phyloP scores from a whole-genome alignment of 805 yeast genomes.

The Vanderwaltozyma verrucispora region DNA sequence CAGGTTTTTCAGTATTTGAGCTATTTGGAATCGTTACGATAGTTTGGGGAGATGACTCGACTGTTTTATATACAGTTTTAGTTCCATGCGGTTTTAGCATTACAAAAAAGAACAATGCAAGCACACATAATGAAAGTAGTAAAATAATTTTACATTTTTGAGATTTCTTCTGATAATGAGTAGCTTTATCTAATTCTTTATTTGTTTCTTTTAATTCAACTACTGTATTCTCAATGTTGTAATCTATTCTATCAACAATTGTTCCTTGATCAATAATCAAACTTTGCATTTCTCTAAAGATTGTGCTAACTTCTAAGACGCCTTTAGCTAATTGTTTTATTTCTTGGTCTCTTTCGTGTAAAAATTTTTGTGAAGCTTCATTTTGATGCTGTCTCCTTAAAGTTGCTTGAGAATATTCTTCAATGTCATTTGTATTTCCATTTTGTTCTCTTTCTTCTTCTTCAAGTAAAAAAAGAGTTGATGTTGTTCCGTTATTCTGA shows the following conservation, averaged over 20 bases:
- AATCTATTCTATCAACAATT: conserved; percentile 84
- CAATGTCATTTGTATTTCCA: conserved; percentile 21
- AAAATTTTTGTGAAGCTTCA: conserved; percentile 15
- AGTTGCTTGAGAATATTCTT: conserved; percentile 29
- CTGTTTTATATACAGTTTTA: neutral
- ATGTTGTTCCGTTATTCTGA: conserved; percentile 14
- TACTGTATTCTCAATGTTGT: conserved; percentile 74
- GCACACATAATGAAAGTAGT: conserved; percentile 56
- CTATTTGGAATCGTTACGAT: no score
- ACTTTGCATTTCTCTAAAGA: conserved; percentile 85
- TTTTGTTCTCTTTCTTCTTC: conserved; percentile 24
- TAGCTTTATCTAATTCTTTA: conserved; percentile 66
- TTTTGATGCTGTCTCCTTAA: conserved; percentile 18
- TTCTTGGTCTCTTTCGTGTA: conserved; percentile 69
- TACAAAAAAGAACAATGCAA: conserved; percentile 60
- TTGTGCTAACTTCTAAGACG: conserved; percentile 83
- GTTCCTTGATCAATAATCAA: conserved; percentile 95
- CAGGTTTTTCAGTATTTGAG: no score
- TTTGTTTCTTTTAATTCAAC: conserved; percentile 69
- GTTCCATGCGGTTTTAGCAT: conserved; percentile 47
- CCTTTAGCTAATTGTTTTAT: conserved; percentile 89
- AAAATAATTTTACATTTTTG: conserved; percentile 85
- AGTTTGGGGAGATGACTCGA: no score
- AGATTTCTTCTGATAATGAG: conserved; percentile 73
- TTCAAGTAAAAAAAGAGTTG: conserved; percentile 22